These are phyloP conservation scores for Coemansia guatemalensis DNA, from an alignment of 192 early-diverging fungal genomes.

Conservation along the genomic window DNA sequence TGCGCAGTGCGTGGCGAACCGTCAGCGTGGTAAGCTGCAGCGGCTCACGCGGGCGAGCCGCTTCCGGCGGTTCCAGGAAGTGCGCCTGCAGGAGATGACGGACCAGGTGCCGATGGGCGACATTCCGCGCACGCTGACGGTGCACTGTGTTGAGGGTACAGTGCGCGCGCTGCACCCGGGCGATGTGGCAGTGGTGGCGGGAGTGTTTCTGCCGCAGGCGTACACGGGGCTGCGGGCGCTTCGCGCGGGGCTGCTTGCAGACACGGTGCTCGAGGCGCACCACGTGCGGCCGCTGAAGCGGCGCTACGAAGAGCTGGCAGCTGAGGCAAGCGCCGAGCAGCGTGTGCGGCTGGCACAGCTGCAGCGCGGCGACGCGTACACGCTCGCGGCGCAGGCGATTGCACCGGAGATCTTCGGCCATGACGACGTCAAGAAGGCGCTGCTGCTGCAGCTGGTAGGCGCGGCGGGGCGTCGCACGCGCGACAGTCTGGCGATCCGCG, in stretches of 20 bases:
- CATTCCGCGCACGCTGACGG: slow-evolving; percentile 95
- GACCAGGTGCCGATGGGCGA: slow-evolving; percentile 99
- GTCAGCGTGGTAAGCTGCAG: slow-evolving; percentile 77
- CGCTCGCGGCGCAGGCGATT: slow-evolving; percentile 70
- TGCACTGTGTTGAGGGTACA: slow-evolving; percentile 80
- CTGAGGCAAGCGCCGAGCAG: slow-evolving; percentile 55
- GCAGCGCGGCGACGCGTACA: slow-evolving; percentile 68
- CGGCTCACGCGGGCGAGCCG: slow-evolving; percentile 91
- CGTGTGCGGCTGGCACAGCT: slow-evolving; percentile 60
- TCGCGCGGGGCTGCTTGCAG: slow-evolving; percentile 87
- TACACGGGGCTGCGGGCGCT: slow-evolving; percentile 91
- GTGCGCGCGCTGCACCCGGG: slow-evolving; percentile 84
- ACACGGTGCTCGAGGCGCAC: slow-evolving; percentile 92
- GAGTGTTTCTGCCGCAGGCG: slow-evolving; percentile 89
- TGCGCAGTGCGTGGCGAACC: slow-evolving; percentile 76
- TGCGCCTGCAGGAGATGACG: slow-evolving; percentile 93
- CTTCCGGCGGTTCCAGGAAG: slow-evolving; percentile 94
- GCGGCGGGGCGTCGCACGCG: slow-evolving; percentile 74
- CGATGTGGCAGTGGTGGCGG: slow-evolving; percentile 79
- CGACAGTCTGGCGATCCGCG: slow-evolving; percentile 96
- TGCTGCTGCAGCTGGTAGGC: slow-evolving; percentile 82
- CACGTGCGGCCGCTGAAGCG: slow-evolving; percentile 86
- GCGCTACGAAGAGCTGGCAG: slow-evolving; percentile 81
- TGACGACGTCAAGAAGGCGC: slow-evolving; percentile 90
- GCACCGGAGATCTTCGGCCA: slow-evolving; percentile 92